Base-by-base conservation (phyloP, 306 rosid species). In the Calophaca sinica region DNA sequence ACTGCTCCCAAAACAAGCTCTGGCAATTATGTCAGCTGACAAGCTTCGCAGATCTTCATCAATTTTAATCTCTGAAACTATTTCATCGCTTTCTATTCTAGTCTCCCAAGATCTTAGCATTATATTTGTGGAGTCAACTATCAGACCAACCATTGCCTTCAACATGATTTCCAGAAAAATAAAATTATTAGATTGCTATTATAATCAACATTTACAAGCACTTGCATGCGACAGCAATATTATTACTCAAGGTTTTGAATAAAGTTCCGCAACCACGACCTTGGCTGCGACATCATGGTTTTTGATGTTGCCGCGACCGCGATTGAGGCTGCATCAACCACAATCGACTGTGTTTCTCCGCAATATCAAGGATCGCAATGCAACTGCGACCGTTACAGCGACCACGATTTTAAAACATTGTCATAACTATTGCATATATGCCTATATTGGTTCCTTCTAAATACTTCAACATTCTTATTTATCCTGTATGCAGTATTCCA, bases 1-100 rank as follows among this genome's bases (percentile, higher is more conserved):
- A 62, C 76, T 85, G 84, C 93, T 90, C 32, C 96, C 96, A 52
- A 93, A 90, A 74, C 86, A 90, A 26, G 91, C 88, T 62, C 79
- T 86, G 0, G 92, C 81, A 50, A 89, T 88, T 80, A 89, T 85
- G 72, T 88, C 89, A 0, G 88, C 97, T 0, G 89, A 93, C 81
- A 90, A 82, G 75, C 84, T 74, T 84, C 86, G 77, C 49, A 89
- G 48, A 77, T 85, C 83, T 0, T 81, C 85, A 70, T 87, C 91
- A 11, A 93, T 8, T 54, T 74, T 86, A 9, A 90, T 80, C n/a
- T 80, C 93, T n/a, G 78, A 70, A 51, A n/a, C 75, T 42, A 50
- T 82, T 80, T 83, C 89, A 11, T 81, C 85, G 2, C 41, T 60
- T 66, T 82, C 83, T n/a, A 93, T 52, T 83, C 54, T 85, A 54